phyloP scores from a whole-genome alignment of 768 basidiomycete species.

The Lentinula aciculospora region DNA sequence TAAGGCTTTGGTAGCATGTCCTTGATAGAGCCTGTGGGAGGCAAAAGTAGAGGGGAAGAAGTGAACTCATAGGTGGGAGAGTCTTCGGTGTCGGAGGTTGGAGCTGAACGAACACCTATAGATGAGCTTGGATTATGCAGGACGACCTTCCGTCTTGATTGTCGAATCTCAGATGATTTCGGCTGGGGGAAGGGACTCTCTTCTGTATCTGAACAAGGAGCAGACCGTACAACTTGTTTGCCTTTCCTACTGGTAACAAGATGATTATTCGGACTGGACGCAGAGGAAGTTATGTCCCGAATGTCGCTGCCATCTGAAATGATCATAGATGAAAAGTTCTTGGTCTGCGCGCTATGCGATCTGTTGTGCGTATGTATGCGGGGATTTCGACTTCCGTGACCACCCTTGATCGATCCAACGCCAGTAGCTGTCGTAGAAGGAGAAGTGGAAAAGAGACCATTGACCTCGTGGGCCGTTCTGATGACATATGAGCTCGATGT shows the following conservation, averaged over 20 bases:
- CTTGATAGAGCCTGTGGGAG: constrained; percentile 3
- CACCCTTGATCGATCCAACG: neutral
- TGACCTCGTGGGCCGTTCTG: neutral
- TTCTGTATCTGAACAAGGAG: constrained; percentile 5
- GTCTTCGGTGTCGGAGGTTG: neutral
- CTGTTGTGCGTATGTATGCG: neutral
- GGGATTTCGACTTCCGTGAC: neutral
- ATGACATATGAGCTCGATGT: constrained; percentile 6
- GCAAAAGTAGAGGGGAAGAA: constrained; percentile 1
- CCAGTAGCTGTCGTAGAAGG: neutral
- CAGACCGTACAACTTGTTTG: constrained; percentile 2
- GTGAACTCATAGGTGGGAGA: neutral
- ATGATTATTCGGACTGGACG: neutral
- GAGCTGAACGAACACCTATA: neutral
- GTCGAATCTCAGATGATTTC: neutral
- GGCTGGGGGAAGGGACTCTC: neutral
- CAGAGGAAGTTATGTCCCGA: neutral
- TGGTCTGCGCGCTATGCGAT: constrained; percentile 4
- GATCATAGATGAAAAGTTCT: neutral
- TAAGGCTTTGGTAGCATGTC: neutral
- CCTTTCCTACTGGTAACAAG: neutral
- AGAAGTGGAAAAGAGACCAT: neutral
- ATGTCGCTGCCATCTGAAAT: neutral
- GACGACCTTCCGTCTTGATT: neutral
- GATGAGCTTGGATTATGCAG: neutral